Base-by-base conservation (phyloP, 441 rosid species). In the Adansonia grandidieri region DNA sequence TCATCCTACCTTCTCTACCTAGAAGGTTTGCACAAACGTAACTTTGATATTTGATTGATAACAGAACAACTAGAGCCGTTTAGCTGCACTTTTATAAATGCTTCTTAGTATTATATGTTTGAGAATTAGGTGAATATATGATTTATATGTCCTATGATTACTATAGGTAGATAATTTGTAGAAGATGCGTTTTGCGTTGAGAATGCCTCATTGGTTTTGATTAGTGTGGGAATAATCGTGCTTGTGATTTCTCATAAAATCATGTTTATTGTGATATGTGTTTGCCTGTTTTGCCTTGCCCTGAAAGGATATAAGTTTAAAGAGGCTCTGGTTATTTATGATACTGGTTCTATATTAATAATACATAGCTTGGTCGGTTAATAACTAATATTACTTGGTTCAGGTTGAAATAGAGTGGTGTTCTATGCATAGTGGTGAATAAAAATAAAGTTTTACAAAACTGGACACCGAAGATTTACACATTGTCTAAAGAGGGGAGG, bases 361-460 rank as follows among this genome's bases (percentile, higher is more conserved):
- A 69, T 22, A 47, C 11, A 57, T 69, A 48, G 57, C 73, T 69
- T 20, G 73, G 48, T 50, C 6, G 4, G 22, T 24, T 51, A 50
- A 24, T 71, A 15, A 37, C 48, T 71, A 32, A 17, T n/a, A 9
- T 54, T 32, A 71, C 50, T 17, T 37, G 32, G 48, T n/a, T 71
- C 75, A 54, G 57, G 19, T 47, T 69, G 54, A 47, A 69, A 47
- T 20, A 14, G 42, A 11, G 73, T 48, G 58, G 58, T 22, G 9
- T 22, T 47, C 8, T 32, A 54, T 54, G 48, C 28, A n/a, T 71
- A 71, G 19, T 54, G 7, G 28, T 19, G 9, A 32, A 32, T 51
- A 53, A 50, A 15, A 20, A 45, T 71, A 19, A 71, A 24, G 20
- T 24, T 71, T 71, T 71, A 15, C 13, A 70, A 71, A 71, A 51